Conservation (phyloP, 2,329 filamentous ascomycete genomes). For the Diatrype stigma region DNA sequence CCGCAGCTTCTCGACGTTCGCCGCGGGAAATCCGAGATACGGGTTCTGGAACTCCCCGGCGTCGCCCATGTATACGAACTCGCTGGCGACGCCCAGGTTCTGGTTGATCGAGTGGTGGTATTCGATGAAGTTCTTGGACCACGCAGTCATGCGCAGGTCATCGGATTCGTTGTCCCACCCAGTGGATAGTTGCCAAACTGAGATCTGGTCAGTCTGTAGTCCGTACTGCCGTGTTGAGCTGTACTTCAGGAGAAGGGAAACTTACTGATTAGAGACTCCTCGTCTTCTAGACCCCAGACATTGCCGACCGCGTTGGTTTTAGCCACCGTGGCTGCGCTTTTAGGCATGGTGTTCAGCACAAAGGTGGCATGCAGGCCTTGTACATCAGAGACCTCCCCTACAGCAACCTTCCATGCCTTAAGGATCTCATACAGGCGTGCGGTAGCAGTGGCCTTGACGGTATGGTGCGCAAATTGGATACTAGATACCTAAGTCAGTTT, state of each 20-base stretch:
- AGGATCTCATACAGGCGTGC: slow-evolving; percentile 27
- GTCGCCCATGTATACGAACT: slow-evolving; percentile 35
- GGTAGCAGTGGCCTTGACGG: slow-evolving; percentile 31
- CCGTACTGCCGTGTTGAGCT: too few relatives aligned
- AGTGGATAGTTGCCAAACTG: slow-evolving; percentile 36
- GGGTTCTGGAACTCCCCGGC: slow-evolving; percentile 33
- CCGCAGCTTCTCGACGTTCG: slow-evolving; percentile 31
- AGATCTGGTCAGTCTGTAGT: too few relatives aligned
- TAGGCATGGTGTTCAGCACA: slow-evolving; percentile 27
- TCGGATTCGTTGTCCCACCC: slow-evolving; percentile 32
- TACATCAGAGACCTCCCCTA: slow-evolving; percentile 30
- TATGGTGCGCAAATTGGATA: slow-evolving; percentile 32
- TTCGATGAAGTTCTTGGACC: slow-evolving; percentile 25
- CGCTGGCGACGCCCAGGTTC: slow-evolving; percentile 24
- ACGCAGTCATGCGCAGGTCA: slow-evolving; percentile 31
- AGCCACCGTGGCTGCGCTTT: slow-evolving; percentile 24
- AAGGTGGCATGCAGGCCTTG: slow-evolving; percentile 34
- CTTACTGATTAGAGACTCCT: slow-evolving; percentile 28
- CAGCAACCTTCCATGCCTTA: slow-evolving; percentile 28
- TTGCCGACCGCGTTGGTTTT: slow-evolving; percentile 35
- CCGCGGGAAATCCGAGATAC: slow-evolving; percentile 25
- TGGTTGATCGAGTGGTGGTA: slow-evolving; percentile 28
- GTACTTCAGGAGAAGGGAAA: too few relatives aligned
- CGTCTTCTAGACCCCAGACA: slow-evolving; percentile 30
- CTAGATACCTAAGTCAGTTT: slow-evolving; percentile 8